A percentile compares a stretch with the other conserved stretches of the same genome.
Evolutionary conservation across 2,329 filamentous ascomycete genomes (phyloP).

Genomic region (Septoria petroselini): DNA sequence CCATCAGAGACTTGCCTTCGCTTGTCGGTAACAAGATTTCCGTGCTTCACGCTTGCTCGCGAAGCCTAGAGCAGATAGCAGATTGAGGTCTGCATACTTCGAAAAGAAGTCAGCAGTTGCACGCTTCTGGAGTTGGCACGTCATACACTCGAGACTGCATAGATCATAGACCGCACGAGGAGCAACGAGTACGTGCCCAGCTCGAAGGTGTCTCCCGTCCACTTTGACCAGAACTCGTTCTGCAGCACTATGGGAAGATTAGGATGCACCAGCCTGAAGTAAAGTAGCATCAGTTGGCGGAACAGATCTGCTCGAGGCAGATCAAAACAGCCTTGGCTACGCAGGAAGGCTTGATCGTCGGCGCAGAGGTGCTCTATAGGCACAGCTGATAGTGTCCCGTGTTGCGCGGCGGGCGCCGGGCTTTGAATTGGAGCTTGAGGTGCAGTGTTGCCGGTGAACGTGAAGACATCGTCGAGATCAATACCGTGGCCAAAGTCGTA

Average conservation of each 20-base stretch:
- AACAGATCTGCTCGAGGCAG: constrained; percentile 13
- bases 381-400: constrained; percentile 1
- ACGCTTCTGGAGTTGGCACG: background rate
- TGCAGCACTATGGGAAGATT: constrained; percentile 19
- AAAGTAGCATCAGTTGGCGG: constrained; percentile 16
- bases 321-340: constrained; percentile 21
- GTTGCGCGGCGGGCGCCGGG: constrained; percentile 6
- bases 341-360: constrained; percentile 17
- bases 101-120: background rate
- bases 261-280: constrained; percentile 23
- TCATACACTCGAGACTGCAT: constrained; percentile 17
- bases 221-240: constrained; percentile 19
- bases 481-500: constrained; percentile 23
- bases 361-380: constrained; percentile 1
- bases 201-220: constrained; percentile 15
- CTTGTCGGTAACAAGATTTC: constrained; percentile 21
- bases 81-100: constrained; percentile 19
- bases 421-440: too few species aligned
- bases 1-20: constrained; percentile 16
- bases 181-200: constrained; percentile 14
- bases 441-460: constrained; percentile 23
- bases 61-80: constrained; percentile 21
- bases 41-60: constrained; percentile 24
- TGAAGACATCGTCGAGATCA: constrained; percentile 25
- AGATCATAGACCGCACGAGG: constrained; percentile 19